Conservation (phyloP, 169 alveolate species). For the Plasmodium gonderi region DNA sequence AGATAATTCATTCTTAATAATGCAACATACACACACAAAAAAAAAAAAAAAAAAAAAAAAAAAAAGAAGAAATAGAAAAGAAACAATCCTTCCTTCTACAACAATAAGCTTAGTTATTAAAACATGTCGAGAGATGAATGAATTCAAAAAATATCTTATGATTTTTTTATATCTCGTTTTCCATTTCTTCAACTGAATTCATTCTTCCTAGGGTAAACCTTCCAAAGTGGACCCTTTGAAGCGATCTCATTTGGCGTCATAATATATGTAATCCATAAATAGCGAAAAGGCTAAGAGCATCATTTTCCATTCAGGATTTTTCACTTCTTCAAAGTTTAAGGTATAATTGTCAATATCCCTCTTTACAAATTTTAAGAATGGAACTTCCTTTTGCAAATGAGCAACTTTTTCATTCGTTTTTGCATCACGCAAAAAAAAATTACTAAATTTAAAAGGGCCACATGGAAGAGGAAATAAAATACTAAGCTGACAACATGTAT, state of each 20-base stretch:
- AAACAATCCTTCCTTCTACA: neutral
- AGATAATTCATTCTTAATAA: neutral
- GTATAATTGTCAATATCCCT: conserved; percentile 56
- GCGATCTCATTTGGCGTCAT: conserved; percentile 28
- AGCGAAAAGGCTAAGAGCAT: conserved; percentile 69
- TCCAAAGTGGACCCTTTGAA: too few species aligned
- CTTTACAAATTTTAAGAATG: conserved; percentile 53
- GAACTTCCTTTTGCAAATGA: conserved; percentile 59
- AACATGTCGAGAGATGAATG: too few species aligned
- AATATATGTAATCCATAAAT: conserved; percentile 56
- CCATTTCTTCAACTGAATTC: too few species aligned
- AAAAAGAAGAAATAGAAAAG: neutral
- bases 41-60: neutral
- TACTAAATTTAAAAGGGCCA: conserved; percentile 61
- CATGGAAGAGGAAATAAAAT: conserved; percentile 52
- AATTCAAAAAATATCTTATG: too few species aligned
- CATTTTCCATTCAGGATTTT: conserved; percentile 73
- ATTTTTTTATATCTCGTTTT: too few species aligned
- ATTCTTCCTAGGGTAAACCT: too few species aligned
- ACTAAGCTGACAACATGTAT: conserved; percentile 62
- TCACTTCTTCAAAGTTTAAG: conserved; percentile 38
- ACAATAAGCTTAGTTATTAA: neutral
- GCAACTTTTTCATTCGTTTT: conserved; percentile 49
- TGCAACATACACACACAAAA: too few species aligned
- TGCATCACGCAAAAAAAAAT: conserved; percentile 66